Conservation (phyloP, 176 grass and related monocot species). For the Musa beccarii region DNA sequence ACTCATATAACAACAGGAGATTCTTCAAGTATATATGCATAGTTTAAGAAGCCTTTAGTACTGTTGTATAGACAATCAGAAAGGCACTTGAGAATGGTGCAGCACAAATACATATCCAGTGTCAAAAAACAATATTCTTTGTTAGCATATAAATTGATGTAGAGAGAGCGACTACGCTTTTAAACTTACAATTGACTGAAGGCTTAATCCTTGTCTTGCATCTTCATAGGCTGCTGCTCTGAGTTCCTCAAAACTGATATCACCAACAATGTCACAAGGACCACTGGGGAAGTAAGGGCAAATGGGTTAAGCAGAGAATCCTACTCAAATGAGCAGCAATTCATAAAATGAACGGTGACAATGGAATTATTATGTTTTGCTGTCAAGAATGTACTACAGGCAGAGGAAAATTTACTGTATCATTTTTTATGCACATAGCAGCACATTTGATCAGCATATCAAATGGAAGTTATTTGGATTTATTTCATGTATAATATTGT, state of each 20-base stretch:
- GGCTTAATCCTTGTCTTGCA: constrained; percentile 44
- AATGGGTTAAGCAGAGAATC: background rate
- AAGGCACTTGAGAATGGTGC: background rate
- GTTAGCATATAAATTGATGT: background rate
- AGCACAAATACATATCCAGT: background rate
- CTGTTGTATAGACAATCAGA: no score
- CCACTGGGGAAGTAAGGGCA: constrained; percentile 34
- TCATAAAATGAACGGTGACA: constrained; percentile 3
- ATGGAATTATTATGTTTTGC: background rate
- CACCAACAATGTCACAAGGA: constrained; percentile 73
- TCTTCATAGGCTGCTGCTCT: constrained; percentile 74
- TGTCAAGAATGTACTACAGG: no score
- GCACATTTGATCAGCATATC: no score
- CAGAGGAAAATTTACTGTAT: no score
- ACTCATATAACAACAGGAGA: no score
- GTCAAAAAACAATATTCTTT: background rate
- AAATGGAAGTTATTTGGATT: no score
- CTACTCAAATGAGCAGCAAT: background rate
- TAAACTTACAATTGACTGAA: constrained; percentile 74
- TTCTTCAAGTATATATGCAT: no score
- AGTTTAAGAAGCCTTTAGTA: no score
- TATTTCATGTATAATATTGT: background rate
- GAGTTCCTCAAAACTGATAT: constrained; percentile 79
- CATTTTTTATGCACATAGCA: no score
- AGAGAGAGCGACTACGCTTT: background rate